These are phyloP conservation scores for Heterobasidion annosum DNA, from an alignment of 1,284 basidiomycete species.

Conservation along the genomic window DNA sequence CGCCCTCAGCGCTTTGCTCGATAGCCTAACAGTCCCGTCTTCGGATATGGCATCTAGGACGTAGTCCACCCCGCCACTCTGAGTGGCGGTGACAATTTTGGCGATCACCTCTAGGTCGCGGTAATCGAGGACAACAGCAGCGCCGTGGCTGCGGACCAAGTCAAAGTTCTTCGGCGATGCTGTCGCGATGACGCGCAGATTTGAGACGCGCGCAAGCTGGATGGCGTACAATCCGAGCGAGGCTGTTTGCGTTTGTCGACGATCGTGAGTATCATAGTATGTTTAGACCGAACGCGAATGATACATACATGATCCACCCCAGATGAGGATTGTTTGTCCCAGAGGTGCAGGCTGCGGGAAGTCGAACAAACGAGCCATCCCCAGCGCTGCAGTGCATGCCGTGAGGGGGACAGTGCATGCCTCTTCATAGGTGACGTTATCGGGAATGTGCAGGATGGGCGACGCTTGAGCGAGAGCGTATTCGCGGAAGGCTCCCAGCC, in stretches of 20 bases:
- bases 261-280: neutral
- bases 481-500: neutral
- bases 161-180: conserved; percentile 28
- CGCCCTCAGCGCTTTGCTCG: neutral
- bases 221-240: neutral
- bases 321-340: neutral
- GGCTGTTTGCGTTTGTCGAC: neutral
- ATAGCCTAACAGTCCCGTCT: neutral
- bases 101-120: conserved; percentile 14
- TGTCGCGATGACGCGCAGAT: conserved; percentile 24
- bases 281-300: neutral
- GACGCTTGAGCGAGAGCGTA: neutral
- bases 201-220: neutral
- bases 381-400: neutral
- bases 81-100: conserved; percentile 16
- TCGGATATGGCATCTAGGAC: conserved; percentile 16
- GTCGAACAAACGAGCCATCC: neutral
- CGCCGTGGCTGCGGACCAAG: conserved; percentile 29
- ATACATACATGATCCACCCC: conserved; percentile 1
- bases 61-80: conserved; percentile 10
- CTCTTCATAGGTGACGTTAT: neutral
- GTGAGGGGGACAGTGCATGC: neutral
- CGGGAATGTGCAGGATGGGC: neutral
- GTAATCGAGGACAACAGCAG: conserved; percentile 28
- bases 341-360: neutral